These are phyloP conservation scores for Epicoccum nigrum DNA, from an alignment of 2,329 filamentous ascomycete genomes.

Conservation along the genomic window DNA sequence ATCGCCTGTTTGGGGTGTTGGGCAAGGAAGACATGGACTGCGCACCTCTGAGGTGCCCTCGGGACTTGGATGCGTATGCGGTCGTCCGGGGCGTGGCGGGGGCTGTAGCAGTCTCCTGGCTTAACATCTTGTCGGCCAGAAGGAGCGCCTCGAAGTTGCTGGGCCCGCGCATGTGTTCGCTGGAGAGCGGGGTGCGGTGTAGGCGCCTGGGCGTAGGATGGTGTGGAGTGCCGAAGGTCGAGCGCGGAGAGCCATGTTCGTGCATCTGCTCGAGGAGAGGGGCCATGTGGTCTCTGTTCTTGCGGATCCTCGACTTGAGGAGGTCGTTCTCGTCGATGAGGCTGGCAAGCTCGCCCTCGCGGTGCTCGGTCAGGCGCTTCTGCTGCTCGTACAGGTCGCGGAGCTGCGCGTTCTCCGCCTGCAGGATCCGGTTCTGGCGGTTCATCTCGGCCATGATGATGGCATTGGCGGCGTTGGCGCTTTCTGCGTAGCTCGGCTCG, in stretches of 20 bases:
- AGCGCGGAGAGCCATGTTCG: conserved; percentile 72
- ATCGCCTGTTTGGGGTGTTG: conserved; percentile 68
- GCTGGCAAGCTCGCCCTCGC: conserved; percentile 73
- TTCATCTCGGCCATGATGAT: conserved; percentile 56
- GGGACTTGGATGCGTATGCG: conserved; percentile 54
- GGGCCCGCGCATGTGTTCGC: conserved; percentile 54
- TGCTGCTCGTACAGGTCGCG: conserved; percentile 71
- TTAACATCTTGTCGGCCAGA: conserved; percentile 75
- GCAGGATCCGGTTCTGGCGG: conserved; percentile 67
- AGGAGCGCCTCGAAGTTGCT: conserved; percentile 79
- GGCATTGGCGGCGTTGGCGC: conserved; percentile 61
- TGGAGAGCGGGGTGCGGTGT: conserved; percentile 54
- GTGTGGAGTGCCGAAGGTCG: conserved; percentile 60
- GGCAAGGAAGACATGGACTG: conserved; percentile 87
- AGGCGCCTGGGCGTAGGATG: conserved; percentile 52
- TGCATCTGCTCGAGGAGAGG: conserved; percentile 46
- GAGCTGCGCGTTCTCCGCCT: conserved; percentile 69
- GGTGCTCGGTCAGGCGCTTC: conserved; percentile 78
- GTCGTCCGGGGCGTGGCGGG: conserved; percentile 70
- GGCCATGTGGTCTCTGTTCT: conserved; percentile 87
- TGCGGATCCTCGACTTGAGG: conserved; percentile 81
- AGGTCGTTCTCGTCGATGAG: conserved; percentile 78
- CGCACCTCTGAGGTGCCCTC: conserved; percentile 73
- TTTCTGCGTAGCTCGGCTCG: conserved; percentile 60
- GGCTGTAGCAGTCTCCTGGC: conserved; percentile 75